A percentile compares a stretch with the other conserved stretches of the same genome.
phyloP scores from a whole-genome alignment of 208 protist species.

The Trypanosoma avium region DNA sequence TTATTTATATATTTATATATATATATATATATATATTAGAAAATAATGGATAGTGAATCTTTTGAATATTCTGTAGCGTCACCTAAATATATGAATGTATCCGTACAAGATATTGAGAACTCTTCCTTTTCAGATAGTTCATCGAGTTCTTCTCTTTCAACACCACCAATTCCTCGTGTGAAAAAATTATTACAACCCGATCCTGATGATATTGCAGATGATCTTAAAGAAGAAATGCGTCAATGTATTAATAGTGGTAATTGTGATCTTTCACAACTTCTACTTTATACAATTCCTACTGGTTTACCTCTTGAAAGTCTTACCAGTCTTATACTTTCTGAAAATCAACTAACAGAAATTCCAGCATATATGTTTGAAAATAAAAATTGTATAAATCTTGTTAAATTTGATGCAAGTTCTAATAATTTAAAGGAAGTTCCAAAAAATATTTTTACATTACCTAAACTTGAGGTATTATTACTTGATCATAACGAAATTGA shows the following conservation, averaged over 20 bases:
- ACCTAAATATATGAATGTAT: background rate
- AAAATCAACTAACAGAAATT: conserved; percentile 57
- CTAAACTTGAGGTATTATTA: conserved; percentile 59
- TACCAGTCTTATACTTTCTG: conserved; percentile 47
- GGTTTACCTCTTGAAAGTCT: conserved; percentile 43
- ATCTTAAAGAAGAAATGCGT: conserved; percentile 54
- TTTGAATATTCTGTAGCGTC: background rate
- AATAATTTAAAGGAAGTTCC: conserved; percentile 64
- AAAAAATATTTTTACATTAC: conserved; percentile 58
- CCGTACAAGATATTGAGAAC: background rate
- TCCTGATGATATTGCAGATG: conserved; percentile 7
- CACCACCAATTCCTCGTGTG: background rate
- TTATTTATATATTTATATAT: no score
- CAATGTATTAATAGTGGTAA: conserved; percentile 38
- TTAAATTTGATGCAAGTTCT: conserved; percentile 62
- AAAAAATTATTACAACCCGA: conserved; percentile 11
- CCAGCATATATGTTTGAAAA: conserved; percentile 43
- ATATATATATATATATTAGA: conserved; percentile 3
- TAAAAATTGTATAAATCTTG: conserved; percentile 34
- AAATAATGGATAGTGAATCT: background rate
- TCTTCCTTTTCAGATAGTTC: background rate
- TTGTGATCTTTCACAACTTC: conserved; percentile 64
- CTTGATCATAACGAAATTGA: conserved; percentile 70
- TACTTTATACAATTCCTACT: conserved; percentile 35
- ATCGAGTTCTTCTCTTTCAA: background rate